Base-by-base conservation (phyloP, 805 yeast species). In the Ogataea methanolica region DNA sequence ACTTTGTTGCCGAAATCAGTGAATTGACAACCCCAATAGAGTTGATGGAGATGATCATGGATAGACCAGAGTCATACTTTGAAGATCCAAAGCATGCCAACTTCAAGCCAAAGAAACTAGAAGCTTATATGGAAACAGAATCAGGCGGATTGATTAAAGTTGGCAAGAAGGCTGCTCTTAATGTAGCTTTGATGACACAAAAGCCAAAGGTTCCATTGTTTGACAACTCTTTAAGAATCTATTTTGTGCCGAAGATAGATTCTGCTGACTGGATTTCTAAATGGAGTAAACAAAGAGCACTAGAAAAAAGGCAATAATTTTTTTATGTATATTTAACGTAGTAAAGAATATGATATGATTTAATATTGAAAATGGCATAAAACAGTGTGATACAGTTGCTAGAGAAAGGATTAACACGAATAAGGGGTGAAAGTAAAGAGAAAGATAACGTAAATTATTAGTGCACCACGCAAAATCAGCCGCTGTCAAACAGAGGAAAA, bases 101-200 rank as follows among this genome's bases (percentile, higher is more conserved):
- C 50, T 88, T 89, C 62, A 68, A 73, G 0, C 65, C 76, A 4
- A 79, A 76, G 53, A 77, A 76, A 46, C 67, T 90, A 23, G 83
- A 86, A 44, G 84, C 85, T 6, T 92, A 75, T 65, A 82, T 88
- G 82, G 97, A 88, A 63, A 88, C 97, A 0, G 74, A 69, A 33
- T 59, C 80, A 2, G 97, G 97, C 43, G 97, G 97, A 0, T 73
- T 92, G 50, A 83, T 89, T 40, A 89, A 88, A 65, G 80, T 85
- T 5, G 96, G 96, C 26, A 87, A 84, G 63, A 88, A 86, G 54
- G 76, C 82, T 21, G 70, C 86, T 1, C 62, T 92, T 21, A 77
- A 79, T 57, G 76, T 78, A 44, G 85, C 83, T 0, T 72, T 92
- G 52, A 75, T 80, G 69, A 74, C 79, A 43, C 79, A 75, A 35